Evolutionary conservation across 129 eudicot species (phyloP).

Genomic region (Daucus carota): DNA sequence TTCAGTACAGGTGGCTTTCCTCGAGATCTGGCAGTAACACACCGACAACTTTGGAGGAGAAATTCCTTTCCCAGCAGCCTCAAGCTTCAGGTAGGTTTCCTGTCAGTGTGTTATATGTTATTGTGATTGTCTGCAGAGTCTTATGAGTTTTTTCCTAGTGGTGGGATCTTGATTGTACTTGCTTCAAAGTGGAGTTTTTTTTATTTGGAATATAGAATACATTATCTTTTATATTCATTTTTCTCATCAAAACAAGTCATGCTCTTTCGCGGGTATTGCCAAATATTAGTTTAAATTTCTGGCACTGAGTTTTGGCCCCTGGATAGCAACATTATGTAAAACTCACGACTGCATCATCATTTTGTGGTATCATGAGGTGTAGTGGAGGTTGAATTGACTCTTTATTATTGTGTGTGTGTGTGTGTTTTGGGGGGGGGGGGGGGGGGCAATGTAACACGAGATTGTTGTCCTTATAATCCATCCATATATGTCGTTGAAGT

Average conservation of each 20-base stretch:
- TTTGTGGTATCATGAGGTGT: background rate
- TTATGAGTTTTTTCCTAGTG: background rate
- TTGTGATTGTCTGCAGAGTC: slow-evolving; percentile 6
- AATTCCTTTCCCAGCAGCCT: slow-evolving; percentile 83
- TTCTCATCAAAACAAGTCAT: background rate
- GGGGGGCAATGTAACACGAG: background rate
- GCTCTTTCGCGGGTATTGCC: background rate
- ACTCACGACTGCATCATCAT: no score
- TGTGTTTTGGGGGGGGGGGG: no score
- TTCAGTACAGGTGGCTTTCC: slow-evolving; percentile 98
- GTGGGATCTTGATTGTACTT: background rate
- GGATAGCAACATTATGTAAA: no score
- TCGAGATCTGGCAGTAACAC: slow-evolving; percentile 59
- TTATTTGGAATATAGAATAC: background rate
- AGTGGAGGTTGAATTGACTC: background rate
- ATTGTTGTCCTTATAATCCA: background rate
- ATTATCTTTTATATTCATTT: no score
- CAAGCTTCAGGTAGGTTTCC: slow-evolving; percentile 63
- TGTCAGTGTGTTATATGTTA: background rate
- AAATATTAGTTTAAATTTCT: background rate
- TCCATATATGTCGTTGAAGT: background rate
- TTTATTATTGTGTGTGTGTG: background rate
- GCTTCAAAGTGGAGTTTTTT: background rate
- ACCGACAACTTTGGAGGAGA: slow-evolving; percentile 85
- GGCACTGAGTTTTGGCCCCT: background rate